Conservation (phyloP, 164 flowering plant genomes). For the Pachysandra terminalis region DNA sequence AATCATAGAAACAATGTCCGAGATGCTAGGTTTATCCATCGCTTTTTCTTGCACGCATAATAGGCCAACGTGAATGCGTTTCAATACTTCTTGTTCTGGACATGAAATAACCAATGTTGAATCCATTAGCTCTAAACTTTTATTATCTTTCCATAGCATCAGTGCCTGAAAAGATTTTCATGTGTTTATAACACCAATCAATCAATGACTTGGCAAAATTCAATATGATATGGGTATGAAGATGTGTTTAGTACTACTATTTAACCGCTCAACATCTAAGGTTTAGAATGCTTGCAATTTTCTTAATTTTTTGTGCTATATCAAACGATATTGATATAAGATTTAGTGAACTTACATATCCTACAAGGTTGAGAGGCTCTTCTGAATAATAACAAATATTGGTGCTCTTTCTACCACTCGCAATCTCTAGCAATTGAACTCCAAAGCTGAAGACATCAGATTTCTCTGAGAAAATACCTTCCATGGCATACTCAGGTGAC, state of each 20-base stretch:
- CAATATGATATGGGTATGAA: no score
- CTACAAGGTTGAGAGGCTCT: neutral
- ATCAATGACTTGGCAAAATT: neutral
- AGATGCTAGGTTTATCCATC: constrained; percentile 6
- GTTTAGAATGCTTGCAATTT: no score
- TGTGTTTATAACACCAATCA: neutral
- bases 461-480: neutral
- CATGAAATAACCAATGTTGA: constrained; percentile 1
- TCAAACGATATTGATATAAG: neutral
- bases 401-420: neutral
- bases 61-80: neutral
- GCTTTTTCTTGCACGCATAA: constrained; percentile 13
- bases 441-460: constrained; percentile 1
- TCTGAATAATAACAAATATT: neutral
- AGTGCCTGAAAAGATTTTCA: neutral
- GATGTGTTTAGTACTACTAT: no score
- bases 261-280: no score
- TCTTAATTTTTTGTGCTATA: neutral
- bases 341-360: neutral
- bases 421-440: neutral
- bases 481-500: constrained; percentile 1
- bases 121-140: constrained; percentile 5
- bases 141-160: constrained; percentile 10
- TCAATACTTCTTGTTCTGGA: constrained; percentile 6
- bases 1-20: constrained; percentile 3